phyloP scores from a whole-genome alignment of 1,284 basidiomycete species.

The Thecaphora frezii region DNA sequence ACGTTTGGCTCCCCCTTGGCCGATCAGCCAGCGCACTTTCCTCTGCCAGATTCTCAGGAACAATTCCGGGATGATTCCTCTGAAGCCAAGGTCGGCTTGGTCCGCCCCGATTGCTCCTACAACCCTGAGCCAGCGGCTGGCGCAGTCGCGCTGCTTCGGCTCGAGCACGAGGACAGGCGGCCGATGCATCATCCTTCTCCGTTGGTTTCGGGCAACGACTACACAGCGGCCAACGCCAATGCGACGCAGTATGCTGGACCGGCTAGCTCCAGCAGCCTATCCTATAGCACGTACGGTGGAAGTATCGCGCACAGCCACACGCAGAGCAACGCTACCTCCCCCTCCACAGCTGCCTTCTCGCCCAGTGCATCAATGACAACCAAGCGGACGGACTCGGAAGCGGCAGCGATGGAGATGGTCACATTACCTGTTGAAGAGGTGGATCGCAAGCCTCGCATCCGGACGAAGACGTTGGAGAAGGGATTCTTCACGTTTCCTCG shows the following conservation, averaged over 20 bases:
- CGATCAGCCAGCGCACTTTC: background rate
- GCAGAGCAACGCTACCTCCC: background rate
- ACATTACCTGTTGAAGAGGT: background rate
- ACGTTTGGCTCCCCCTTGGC: slow-evolving; percentile 18
- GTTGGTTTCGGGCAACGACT: too few species aligned
- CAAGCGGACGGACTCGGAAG: background rate
- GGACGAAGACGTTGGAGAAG: background rate
- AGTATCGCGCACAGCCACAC: background rate
- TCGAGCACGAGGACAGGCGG: too few species aligned
- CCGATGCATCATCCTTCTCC: too few species aligned
- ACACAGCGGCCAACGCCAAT: background rate
- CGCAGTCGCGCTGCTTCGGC: too few species aligned
- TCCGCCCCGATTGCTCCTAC: too few species aligned
- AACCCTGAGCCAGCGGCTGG: too few species aligned
- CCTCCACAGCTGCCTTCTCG: background rate
- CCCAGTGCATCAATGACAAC: background rate
- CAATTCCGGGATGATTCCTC: too few species aligned
- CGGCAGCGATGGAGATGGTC: too few species aligned
- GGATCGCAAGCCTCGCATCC: background rate
- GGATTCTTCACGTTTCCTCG: background rate
- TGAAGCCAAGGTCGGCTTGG: too few species aligned
- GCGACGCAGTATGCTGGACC: background rate
- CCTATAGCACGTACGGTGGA: background rate
- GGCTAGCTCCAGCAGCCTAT: background rate
- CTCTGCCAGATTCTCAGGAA: slow-evolving; percentile 9